Evolutionary conservation across 148 eudicot genomes (phyloP).

Genomic region (Silene latifolia): DNA sequence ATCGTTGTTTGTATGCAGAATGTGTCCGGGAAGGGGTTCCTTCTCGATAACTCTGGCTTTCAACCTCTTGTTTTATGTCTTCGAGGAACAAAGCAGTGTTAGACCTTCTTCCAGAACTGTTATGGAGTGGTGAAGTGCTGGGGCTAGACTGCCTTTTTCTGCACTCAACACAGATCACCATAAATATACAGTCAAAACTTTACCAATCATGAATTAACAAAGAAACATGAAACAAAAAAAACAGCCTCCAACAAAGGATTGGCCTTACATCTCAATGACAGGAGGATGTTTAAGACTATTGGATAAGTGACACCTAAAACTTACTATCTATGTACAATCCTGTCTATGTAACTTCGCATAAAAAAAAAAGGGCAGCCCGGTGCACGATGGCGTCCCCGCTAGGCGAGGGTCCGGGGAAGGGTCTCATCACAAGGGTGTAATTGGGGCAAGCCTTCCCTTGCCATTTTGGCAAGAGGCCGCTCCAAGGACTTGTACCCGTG

Average conservation of each 20-base stretch:
- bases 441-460: no score
- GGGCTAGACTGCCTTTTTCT: conserved; percentile 65
- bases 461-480: no score
- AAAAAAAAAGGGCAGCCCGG: no score
- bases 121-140: conserved; percentile 57
- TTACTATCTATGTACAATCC: not conserved
- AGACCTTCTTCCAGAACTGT: conserved; percentile 44
- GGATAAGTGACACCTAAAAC: not conserved
- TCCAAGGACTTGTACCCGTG: no score
- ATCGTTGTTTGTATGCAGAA: conserved; percentile 51
- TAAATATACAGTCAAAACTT: not conserved
- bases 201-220: not conserved
- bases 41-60: conserved; percentile 48
- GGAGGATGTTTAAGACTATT: not conserved
- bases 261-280: not conserved
- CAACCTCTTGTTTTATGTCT: conserved; percentile 76
- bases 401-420: no score
- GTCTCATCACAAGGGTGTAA: no score
- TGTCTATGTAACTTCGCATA: not conserved
- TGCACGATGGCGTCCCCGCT: no score
- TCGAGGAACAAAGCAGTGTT: conserved; percentile 79
- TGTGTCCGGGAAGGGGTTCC: conserved; percentile 51
- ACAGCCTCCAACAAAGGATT: not conserved
- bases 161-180: conserved; percentile 18
- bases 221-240: not conserved